A percentile compares a stretch with the other conserved stretches of the same genome.
Conservation (phyloP, 31 red algal species). For the Asparagopsis taxiformis region DNA sequence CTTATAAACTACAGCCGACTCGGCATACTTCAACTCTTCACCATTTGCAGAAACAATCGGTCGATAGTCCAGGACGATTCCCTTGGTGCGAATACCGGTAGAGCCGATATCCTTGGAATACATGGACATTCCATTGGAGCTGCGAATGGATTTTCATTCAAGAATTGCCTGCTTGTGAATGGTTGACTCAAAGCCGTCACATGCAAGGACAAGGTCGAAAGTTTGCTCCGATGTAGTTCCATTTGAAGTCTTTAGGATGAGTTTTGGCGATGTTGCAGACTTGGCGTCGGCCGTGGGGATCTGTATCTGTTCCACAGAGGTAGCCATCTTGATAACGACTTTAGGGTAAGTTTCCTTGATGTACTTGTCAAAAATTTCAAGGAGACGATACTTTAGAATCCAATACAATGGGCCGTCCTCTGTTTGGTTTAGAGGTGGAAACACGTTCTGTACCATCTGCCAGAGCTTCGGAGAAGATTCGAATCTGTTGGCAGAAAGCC, state of each 20-base stretch:
- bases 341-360: background rate
- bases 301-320: background rate
- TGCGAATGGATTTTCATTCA: conserved; percentile 3
- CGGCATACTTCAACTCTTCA: background rate
- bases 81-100: conserved; percentile 28
- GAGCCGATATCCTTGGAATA: background rate
- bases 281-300: background rate
- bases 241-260: background rate
- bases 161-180: background rate
- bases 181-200: conserved; percentile 41
- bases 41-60: conserved; percentile 1
- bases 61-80: conserved; percentile 5
- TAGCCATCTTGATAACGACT: background rate
- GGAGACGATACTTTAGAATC: background rate
- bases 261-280: background rate
- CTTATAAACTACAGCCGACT: background rate
- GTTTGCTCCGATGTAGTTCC: background rate
- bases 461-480: background rate
- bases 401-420: conserved; percentile 28
- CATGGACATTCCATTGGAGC: too few relatives aligned
- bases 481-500: background rate
- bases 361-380: conserved; percentile 7
- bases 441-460: background rate
- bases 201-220: conserved; percentile 27
- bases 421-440: too few relatives aligned